A percentile compares a stretch with the other conserved stretches of the same genome.
These are phyloP conservation scores for Aquanectria penicillioides DNA, from an alignment of 2,329 filamentous ascomycete genomes.

Conservation along the genomic window DNA sequence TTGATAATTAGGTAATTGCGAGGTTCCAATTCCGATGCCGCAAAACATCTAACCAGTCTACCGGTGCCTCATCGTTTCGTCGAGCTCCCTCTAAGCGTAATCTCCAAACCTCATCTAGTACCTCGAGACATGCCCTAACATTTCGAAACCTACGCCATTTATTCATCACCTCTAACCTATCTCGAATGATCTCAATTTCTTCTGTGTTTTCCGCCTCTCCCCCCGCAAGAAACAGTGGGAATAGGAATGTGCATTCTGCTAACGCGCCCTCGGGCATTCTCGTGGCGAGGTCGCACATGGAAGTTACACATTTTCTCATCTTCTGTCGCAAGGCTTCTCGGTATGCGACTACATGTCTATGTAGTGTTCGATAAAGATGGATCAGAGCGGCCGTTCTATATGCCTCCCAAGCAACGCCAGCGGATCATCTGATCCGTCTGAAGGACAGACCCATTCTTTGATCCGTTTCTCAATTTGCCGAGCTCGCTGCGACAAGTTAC, in stretches of 20 bases:
- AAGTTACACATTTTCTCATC: not conserved
- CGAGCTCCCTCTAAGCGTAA: not conserved
- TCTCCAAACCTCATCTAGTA: conserved; percentile 20
- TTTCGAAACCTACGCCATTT: conserved; percentile 19
- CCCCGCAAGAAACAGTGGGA: conserved; percentile 28
- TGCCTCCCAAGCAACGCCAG: conserved; percentile 20
- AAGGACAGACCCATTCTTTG: conserved; percentile 1
- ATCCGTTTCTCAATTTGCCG: not conserved
- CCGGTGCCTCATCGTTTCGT: not conserved
- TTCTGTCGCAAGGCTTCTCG: not conserved
- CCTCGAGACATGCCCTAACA: conserved; percentile 7
- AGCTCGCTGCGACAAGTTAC: conserved; percentile 1
- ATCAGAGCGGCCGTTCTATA: conserved; percentile 26
- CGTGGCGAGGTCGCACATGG: not conserved
- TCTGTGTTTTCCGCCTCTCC: conserved; percentile 21
- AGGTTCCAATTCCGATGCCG: conserved; percentile 13
- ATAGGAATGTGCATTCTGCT: conserved; percentile 25
- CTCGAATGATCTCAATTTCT: conserved; percentile 11
- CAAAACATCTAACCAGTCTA: conserved; percentile 20
- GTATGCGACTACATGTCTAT: not conserved
- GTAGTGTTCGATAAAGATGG: conserved; percentile 19
- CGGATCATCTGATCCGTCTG: not conserved
- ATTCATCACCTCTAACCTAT: not conserved
- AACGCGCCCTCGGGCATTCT: conserved; percentile 17
- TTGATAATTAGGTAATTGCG: not conserved